phyloP scores from a whole-genome alignment of 768 basidiomycete genomes.

The Tulasnella sp. region DNA sequence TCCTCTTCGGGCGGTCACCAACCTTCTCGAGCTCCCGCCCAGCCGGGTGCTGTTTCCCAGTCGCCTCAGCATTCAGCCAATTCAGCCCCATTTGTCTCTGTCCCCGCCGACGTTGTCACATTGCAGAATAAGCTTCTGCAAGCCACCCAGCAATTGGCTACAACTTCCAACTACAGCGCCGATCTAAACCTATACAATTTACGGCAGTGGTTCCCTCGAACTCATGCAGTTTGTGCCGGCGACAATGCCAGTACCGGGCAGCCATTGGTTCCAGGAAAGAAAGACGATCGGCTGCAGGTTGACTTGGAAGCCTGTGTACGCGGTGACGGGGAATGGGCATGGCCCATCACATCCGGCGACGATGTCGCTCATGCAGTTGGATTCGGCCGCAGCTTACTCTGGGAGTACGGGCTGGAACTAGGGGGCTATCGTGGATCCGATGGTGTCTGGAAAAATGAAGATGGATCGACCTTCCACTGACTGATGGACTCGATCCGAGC shows the following conservation, averaged over 20 bases:
- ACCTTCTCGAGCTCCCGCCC: not conserved
- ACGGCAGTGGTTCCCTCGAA: not conserved
- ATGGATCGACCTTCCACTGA: not conserved
- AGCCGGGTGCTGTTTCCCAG: not conserved
- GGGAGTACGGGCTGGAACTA: slow-evolving; percentile 3
- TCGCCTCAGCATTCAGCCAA: slow-evolving; percentile 1
- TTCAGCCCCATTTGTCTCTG: not conserved
- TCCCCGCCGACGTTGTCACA: not conserved
- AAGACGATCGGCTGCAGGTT: slow-evolving; percentile 3
- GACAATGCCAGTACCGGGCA: not conserved
- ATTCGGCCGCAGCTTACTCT: slow-evolving; percentile 12
- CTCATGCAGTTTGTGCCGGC: slow-evolving; percentile 9
- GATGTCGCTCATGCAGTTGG: slow-evolving; percentile 13
- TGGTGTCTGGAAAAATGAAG: not conserved
- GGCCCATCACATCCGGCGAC: slow-evolving; percentile 10
- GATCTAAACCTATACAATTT: slow-evolving; percentile 6
- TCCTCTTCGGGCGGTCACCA: slow-evolving; percentile 7
- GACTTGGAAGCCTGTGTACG: slow-evolving; percentile 2
- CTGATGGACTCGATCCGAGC: not conserved
- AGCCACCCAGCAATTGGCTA: not conserved
- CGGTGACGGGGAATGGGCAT: slow-evolving; percentile 15
- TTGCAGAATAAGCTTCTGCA: not conserved
- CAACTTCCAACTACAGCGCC: not conserved
- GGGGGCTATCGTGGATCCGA: slow-evolving; percentile 10
- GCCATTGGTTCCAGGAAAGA: slow-evolving; percentile 5